Percentiles rank a stretch among this genome's conserved stretches.
Evolutionary conservation across 257 asterid species (phyloP).

Genomic region (Cordia subcordata): DNA sequence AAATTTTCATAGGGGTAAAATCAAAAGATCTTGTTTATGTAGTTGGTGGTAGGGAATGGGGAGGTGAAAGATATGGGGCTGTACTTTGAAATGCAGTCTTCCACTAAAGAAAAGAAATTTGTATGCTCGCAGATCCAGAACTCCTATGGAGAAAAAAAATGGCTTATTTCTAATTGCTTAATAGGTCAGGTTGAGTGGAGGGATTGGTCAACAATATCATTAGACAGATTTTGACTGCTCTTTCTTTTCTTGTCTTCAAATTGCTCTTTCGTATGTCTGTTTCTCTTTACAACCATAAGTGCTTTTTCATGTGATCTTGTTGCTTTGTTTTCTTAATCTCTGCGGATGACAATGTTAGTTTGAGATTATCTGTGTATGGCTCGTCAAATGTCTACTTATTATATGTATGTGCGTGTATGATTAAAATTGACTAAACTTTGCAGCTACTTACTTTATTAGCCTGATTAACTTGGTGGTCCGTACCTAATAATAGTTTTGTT

Average conservation of each 20-base stretch:
- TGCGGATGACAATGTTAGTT: too few relatives aligned
- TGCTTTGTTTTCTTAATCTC: too few relatives aligned
- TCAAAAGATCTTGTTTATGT: too few relatives aligned
- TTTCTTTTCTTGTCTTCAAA: slow-evolving; percentile 70
- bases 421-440: too few relatives aligned
- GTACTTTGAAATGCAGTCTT: slow-evolving; percentile 47
- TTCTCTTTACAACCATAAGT: slow-evolving; percentile 15
- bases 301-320: not conserved
- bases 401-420: too few relatives aligned
- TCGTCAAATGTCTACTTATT: too few relatives aligned
- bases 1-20: too few relatives aligned
- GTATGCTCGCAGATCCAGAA: slow-evolving; percentile 40
- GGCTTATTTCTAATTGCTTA: slow-evolving; percentile 23
- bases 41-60: not conserved
- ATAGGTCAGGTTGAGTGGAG: slow-evolving; percentile 60
- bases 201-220: slow-evolving; percentile 60
- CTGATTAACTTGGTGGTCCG: too few relatives aligned
- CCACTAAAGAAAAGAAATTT: slow-evolving; percentile 45
- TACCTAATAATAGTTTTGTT: too few relatives aligned
- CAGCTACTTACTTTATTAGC: too few relatives aligned
- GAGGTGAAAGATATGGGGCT: slow-evolving; percentile 33
- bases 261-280: slow-evolving; percentile 31
- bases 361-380: too few relatives aligned
- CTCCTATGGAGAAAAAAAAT: slow-evolving; percentile 18
- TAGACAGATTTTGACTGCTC: slow-evolving; percentile 49